A percentile compares a stretch with the other conserved stretches of the same genome.
phyloP scores from a whole-genome alignment of 164 flowering plant species.

The Taxillus chinensis region DNA sequence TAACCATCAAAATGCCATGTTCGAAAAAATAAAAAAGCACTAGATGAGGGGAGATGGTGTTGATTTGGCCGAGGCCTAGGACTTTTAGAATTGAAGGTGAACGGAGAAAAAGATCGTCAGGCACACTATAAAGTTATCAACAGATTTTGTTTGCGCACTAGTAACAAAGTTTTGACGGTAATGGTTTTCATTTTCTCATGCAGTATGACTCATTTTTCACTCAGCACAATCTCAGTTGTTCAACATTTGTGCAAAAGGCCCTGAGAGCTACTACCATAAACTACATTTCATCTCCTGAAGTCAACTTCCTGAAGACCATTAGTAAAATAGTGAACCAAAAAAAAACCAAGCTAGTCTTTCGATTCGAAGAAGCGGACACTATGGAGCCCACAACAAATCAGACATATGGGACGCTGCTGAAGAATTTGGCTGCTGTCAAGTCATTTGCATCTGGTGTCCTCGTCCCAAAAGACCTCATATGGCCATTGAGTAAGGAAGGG shows the following conservation, averaged over 20 bases:
- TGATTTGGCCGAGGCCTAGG: no score
- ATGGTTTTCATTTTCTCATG: neutral
- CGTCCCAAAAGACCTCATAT: slow-evolving; percentile 70
- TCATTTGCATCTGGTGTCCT: slow-evolving; percentile 69
- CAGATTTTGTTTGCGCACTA: no score
- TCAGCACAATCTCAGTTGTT: slow-evolving; percentile 31
- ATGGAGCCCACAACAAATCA: slow-evolving; percentile 65
- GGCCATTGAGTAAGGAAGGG: slow-evolving; percentile 39
- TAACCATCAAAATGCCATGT: no score
- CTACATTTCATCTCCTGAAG: slow-evolving; percentile 77
- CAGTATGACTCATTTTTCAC: slow-evolving; percentile 65
- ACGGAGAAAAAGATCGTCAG: no score
- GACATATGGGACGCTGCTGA: slow-evolving; percentile 35
- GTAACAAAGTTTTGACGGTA: neutral
- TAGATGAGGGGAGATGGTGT: no score
- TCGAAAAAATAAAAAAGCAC: no score
- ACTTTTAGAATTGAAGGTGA: no score
- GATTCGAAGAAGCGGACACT: slow-evolving; percentile 25
- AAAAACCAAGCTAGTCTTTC: slow-evolving; percentile 55
- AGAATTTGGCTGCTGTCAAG: slow-evolving; percentile 45
- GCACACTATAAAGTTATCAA: no score
- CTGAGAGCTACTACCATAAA: slow-evolving; percentile 10
- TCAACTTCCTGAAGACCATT: slow-evolving; percentile 57
- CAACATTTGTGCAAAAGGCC: slow-evolving; percentile 18
- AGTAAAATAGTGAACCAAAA: slow-evolving; percentile 19